Evolutionary conservation across 345 rosid species (phyloP), one percentile per base, ranked within the genome.

Genomic region (Syzygium aqueum): DNA sequence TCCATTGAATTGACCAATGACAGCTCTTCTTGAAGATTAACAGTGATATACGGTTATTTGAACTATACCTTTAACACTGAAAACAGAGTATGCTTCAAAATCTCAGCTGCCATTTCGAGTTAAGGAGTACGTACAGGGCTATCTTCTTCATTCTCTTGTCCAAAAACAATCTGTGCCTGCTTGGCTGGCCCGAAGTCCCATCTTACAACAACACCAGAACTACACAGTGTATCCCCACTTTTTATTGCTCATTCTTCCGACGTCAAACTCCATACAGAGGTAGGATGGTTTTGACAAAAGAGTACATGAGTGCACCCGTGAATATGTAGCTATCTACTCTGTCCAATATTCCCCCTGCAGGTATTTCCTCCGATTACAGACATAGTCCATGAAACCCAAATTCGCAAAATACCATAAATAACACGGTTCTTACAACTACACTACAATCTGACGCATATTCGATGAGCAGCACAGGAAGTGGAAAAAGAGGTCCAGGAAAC

Each of bases 281-380:
- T 11, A 96, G 86, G 78, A 94, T 87, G 53, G 94, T 91, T 90
- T 94, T 94, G 91, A 97, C 94, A 85, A 97, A 96, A 67, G 98
- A 94, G 91, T 94, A 95, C 40, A 96, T 94, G 82, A 97, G 94
- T 12, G 99, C 99, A 37, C 98, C 99, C 0, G 99, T 97, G 96
- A 97, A 97, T 57, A 96, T 93, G 91, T 95, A 97, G 87, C 98
- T 97, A 91, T 96, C 98, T 73, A 93, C 96, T 88, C 97, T 94
- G 91, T 97, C 98, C 80, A 97, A 89, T 85, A 97, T 93, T 77
- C 99, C 98, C 80, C 99, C 99, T 96, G 92, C 87, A 87, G 53
- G 30, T 56, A 85, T 19, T 59, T 84, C 86, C 37, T 51, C 27
- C 4, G 49, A 52, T 85, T 73, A 84, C 40, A 57, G 56, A 37